Evolutionary conservation across 495 filamentous ascomycete genomes (phyloP).

Genomic region (Stereocaulon alpinum): DNA sequence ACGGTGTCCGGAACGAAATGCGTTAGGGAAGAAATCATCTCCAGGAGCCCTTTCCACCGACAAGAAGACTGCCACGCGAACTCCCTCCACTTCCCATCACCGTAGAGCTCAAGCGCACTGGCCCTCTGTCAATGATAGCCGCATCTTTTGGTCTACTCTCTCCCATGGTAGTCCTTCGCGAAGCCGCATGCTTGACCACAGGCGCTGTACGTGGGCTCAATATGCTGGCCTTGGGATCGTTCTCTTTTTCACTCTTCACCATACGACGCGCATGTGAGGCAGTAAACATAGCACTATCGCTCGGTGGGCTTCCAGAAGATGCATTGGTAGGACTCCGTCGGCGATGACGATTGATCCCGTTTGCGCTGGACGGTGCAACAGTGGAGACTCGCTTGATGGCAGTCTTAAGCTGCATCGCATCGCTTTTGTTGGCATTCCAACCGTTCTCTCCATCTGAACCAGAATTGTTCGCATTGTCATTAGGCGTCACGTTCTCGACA

Average conservation of each 20-base stretch:
- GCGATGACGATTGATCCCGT: conserved; percentile 35
- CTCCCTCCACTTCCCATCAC: conserved; percentile 13
- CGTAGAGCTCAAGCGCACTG: conserved; percentile 35
- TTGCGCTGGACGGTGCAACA: conserved; percentile 26
- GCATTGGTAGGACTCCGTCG: conserved; percentile 53
- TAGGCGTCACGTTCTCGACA: conserved; percentile 39
- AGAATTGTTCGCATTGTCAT: conserved; percentile 36
- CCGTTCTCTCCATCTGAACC: conserved; percentile 29
- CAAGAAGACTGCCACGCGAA: conserved; percentile 20
- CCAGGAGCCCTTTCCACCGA: conserved; percentile 20
- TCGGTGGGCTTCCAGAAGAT: conserved; percentile 44
- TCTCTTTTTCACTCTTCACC: conserved; percentile 56
- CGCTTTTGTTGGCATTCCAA: conserved; percentile 39
- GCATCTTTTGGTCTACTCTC: conserved; percentile 38
- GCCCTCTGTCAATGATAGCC: conserved; percentile 35
- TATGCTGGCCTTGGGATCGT: conserved; percentile 44
- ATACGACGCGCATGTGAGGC: conserved; percentile 60
- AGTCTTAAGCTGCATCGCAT: conserved; percentile 49
- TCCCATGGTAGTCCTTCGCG: conserved; percentile 41
- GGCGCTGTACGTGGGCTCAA: conserved; percentile 56
- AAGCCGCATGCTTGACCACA: conserved; percentile 49
- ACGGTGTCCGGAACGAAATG: not conserved
- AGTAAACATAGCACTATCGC: conserved; percentile 53
- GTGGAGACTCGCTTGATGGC: conserved; percentile 50
- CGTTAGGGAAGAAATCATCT: conserved; percentile 13